Evolutionary conservation across 2,329 filamentous ascomycete species (phyloP).

Genomic region (Xylariaceae sp.): DNA sequence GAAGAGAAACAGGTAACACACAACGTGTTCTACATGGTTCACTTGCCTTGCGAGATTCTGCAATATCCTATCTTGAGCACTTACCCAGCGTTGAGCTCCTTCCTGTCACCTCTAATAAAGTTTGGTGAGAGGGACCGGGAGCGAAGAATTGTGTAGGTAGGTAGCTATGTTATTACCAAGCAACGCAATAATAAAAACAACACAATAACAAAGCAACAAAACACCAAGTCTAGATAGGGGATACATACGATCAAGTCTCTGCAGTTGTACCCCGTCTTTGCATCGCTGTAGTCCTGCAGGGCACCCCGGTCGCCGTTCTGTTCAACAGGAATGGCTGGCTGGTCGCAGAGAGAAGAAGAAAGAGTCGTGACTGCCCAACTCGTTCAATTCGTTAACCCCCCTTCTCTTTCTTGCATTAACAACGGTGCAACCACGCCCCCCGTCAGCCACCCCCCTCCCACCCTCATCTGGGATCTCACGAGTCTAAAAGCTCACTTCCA

Average conservation of each 20-base stretch:
- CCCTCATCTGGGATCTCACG: constrained; percentile 27
- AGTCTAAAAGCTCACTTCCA: too few relatives aligned
- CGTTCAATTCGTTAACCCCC: constrained; percentile 18
- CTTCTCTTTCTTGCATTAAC: constrained; percentile 16
- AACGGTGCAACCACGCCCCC: too few relatives aligned
- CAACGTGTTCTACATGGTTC: too few relatives aligned
- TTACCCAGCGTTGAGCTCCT: too few relatives aligned
- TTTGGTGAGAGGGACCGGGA: too few relatives aligned
- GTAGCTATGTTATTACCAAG: too few relatives aligned
- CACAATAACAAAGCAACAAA: constrained; percentile 7
- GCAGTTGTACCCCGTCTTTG: constrained; percentile 22
- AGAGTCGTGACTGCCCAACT: constrained; percentile 11
- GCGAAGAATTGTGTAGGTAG: too few relatives aligned
- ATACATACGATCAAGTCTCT: constrained; percentile 25
- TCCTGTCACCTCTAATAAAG: too few relatives aligned
- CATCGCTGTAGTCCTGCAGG: constrained; percentile 25
- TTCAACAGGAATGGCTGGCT: constrained; percentile 25
- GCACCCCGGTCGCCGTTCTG: constrained; percentile 23
- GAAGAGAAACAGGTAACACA: background rate
- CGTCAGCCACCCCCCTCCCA: constrained; percentile 8
- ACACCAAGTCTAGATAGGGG: constrained; percentile 22
- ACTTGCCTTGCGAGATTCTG: too few relatives aligned
- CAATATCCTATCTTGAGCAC: too few relatives aligned
- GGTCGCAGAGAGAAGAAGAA: constrained; percentile 25
- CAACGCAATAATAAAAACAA: too few relatives aligned